Conservation (phyloP, 2,329 filamentous ascomycete genomes). For the Exophiala lecanii-corni region DNA sequence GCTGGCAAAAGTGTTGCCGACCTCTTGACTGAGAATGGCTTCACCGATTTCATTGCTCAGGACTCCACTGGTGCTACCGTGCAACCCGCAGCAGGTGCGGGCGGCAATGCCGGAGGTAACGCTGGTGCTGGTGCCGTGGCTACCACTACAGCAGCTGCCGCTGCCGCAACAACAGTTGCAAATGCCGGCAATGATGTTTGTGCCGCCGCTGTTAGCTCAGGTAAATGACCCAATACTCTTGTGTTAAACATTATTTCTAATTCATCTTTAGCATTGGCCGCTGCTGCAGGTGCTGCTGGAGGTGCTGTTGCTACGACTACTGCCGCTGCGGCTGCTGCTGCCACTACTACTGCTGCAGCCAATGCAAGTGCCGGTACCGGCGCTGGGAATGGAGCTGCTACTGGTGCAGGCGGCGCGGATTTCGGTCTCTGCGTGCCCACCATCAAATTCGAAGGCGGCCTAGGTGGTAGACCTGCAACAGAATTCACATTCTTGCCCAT, state of each 20-base stretch:
- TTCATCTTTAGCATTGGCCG: too few species aligned
- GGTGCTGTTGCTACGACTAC: too few species aligned
- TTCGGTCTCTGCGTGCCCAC: constrained; percentile 49
- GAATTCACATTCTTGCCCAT: constrained; percentile 67
- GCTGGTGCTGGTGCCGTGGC: constrained; percentile 15
- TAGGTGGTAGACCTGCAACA: constrained; percentile 46
- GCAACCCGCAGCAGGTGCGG: constrained; percentile 23
- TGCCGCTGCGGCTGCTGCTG: constrained; percentile 18
- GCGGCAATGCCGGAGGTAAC: constrained; percentile 30
- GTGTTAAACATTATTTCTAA: not conserved
- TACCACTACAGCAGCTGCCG: not conserved
- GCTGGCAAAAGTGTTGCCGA: constrained; percentile 62
- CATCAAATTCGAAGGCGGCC: constrained; percentile 56
- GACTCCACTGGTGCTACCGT: constrained; percentile 11
- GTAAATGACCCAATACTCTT: not conserved
- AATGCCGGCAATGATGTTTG: not conserved
- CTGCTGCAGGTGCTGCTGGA: not conserved
- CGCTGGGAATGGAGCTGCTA: constrained; percentile 7
- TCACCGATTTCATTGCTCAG: constrained; percentile 54
- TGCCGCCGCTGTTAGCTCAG: not conserved
- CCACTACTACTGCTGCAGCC: constrained; percentile 18
- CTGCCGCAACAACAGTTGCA: not conserved
- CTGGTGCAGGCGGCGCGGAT: constrained; percentile 36
- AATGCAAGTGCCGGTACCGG: constrained; percentile 3
- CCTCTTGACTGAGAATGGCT: constrained; percentile 57